Evolutionary conservation across 805 yeast genomes (phyloP).

Genomic region (Ogataea trehalophila): DNA sequence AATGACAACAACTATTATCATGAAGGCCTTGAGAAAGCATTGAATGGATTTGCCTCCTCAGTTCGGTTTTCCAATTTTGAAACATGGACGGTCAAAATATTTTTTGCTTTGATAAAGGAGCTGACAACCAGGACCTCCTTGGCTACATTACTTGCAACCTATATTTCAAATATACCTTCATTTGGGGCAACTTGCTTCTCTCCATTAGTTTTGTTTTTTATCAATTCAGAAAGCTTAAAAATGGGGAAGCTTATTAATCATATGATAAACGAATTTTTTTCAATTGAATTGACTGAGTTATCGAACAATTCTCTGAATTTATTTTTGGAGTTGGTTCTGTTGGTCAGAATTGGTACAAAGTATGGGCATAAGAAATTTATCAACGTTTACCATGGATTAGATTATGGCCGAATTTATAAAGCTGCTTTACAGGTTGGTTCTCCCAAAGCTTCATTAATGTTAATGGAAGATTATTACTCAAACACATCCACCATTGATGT

Average conservation of each 20-base stretch:
- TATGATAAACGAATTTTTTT: constrained; percentile 23
- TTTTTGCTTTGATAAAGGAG: constrained; percentile 33
- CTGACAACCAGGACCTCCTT: constrained; percentile 26
- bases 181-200: constrained; percentile 28
- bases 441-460: constrained; percentile 41
- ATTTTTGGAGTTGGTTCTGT: constrained; percentile 29
- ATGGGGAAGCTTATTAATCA: constrained; percentile 13
- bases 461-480: constrained; percentile 40
- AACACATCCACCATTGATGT: constrained; percentile 6
- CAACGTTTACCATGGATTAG: constrained; percentile 28
- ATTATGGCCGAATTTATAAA: constrained; percentile 24
- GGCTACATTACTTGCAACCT: constrained; percentile 31
- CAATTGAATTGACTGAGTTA: constrained; percentile 4
- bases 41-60: constrained; percentile 13
- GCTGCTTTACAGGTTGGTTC: constrained; percentile 31
- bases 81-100: constrained; percentile 29
- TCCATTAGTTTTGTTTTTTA: constrained; percentile 26
- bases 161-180: constrained; percentile 23
- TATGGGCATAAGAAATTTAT: constrained; percentile 25
- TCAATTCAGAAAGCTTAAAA: constrained; percentile 14
- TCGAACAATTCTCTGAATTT: constrained; percentile 14
- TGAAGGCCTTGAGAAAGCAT: constrained; percentile 6
- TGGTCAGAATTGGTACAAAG: constrained; percentile 38
- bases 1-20: constrained; percentile 7
- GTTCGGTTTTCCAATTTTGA: constrained; percentile 16